phyloP scores from a whole-genome alignment of 768 basidiomycete species.

The Xanthoconium stramineum region DNA sequence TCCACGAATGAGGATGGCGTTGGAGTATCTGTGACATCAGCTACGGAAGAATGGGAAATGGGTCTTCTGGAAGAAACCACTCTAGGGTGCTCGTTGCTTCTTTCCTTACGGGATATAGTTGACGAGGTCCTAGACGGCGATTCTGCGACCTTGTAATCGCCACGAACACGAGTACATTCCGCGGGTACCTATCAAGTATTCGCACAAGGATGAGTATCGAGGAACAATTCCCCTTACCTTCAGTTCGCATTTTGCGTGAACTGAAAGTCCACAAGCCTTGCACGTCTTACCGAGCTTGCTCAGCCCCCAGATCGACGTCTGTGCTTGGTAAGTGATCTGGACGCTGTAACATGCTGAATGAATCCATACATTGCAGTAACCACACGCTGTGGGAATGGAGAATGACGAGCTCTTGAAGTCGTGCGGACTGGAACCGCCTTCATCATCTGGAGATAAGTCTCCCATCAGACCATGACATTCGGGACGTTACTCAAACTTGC shows the following conservation, averaged over 20 bases:
- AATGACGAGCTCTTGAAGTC: conserved; percentile 83
- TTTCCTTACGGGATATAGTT: conserved; percentile 32
- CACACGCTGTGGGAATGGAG: conserved; percentile 80
- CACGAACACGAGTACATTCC: conserved; percentile 46
- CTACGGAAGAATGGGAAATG: conserved; percentile 5
- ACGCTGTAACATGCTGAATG: background rate
- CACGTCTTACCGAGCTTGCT: conserved; percentile 87
- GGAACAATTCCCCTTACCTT: conserved; percentile 48
- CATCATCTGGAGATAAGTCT: conserved; percentile 52
- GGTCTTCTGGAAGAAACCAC: conserved; percentile 4
- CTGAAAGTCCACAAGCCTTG: conserved; percentile 70
- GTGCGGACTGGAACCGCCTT: conserved; percentile 68
- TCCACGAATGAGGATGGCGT: conserved; percentile 59
- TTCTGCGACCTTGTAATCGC: conserved; percentile 25
- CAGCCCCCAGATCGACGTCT: conserved; percentile 86
- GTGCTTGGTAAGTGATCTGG: conserved; percentile 4
- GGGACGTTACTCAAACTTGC: conserved; percentile 35
- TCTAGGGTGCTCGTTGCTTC: conserved; percentile 17
- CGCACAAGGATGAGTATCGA: conserved; percentile 7
- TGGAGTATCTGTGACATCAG: conserved; percentile 28
- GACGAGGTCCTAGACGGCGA: conserved; percentile 31
- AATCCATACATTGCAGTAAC: conserved; percentile 68
- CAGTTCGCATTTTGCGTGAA: conserved; percentile 82
- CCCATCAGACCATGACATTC: conserved; percentile 4
- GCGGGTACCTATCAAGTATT: conserved; percentile 58